These are phyloP conservation scores for Graphiopsis chlorocephala DNA, from an alignment of 2,329 filamentous ascomycete genomes.

Conservation along the genomic window DNA sequence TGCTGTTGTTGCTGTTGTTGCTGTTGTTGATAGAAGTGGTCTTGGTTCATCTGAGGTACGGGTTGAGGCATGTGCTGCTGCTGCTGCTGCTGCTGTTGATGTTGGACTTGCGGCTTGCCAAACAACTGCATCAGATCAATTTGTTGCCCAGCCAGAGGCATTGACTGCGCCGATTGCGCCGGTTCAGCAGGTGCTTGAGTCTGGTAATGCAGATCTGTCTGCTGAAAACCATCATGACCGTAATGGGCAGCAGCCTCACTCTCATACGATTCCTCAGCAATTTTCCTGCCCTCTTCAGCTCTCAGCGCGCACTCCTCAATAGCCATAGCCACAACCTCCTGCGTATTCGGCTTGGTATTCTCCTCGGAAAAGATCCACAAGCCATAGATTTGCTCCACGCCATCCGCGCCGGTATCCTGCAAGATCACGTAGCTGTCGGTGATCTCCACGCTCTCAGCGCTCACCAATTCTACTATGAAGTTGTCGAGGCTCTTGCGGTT, in stretches of 20 bases:
- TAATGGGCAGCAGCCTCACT: constrained; percentile 31
- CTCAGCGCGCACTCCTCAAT: constrained; percentile 55
- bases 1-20: constrained; percentile 15
- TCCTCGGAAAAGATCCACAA: constrained; percentile 66
- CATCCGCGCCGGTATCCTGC: constrained; percentile 42
- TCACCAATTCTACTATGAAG: constrained; percentile 44
- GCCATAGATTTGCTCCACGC: constrained; percentile 51
- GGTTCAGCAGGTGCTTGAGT: constrained; percentile 17
- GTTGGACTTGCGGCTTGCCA: constrained; percentile 16
- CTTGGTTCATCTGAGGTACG: constrained; percentile 11
- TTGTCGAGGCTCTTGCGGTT: constrained; percentile 50
- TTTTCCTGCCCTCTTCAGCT: constrained; percentile 35
- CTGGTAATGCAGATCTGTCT: constrained; percentile 20
- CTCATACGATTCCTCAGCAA: constrained; percentile 47
- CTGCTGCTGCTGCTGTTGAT: neutral
- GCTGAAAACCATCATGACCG: constrained; percentile 34
- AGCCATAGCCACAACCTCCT: constrained; percentile 51
- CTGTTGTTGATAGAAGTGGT: constrained; percentile 15
- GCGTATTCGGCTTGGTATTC: constrained; percentile 41
- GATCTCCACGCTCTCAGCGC: constrained; percentile 45
- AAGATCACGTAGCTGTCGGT: constrained; percentile 60
- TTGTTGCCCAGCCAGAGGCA: constrained; percentile 15
- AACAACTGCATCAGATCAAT: constrained; percentile 29
- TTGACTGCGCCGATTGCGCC: constrained; percentile 8
- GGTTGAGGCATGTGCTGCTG: constrained; percentile 12